A percentile compares a stretch with the other conserved stretches of the same genome.
phyloP scores from a whole-genome alignment of 345 rosid genomes.

The Eucalyptus rudis region DNA sequence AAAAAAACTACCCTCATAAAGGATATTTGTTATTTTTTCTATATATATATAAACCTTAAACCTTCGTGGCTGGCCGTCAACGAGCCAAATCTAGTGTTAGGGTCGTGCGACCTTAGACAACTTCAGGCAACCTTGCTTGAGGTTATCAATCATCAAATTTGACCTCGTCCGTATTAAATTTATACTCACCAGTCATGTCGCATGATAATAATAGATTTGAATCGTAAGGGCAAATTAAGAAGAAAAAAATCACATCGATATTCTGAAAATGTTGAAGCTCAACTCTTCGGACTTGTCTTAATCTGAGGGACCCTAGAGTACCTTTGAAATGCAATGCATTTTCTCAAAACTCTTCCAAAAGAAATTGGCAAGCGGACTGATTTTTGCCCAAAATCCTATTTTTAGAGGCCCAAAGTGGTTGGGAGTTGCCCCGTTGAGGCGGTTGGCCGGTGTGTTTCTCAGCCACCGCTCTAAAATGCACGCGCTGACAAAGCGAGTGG shows the following conservation, averaged over 20 bases:
- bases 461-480: background rate
- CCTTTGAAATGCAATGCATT: background rate
- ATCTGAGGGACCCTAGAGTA: background rate
- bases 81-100: background rate
- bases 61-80: fast-evolving
- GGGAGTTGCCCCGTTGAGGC: background rate
- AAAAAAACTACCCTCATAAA: background rate
- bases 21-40: background rate
- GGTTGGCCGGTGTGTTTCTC: background rate
- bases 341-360: background rate
- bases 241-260: too few relatives aligned
- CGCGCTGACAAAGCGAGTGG: background rate
- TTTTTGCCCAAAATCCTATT: background rate
- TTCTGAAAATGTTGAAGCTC: background rate
- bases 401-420: background rate
- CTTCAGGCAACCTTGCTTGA: background rate
- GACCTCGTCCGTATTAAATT: fast-evolving
- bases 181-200: fast-evolving
- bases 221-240: fast-evolving
- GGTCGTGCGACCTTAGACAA: background rate
- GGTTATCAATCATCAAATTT: background rate
- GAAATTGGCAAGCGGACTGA: background rate
- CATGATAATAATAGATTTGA: too few relatives aligned
- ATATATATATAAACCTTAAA: too few relatives aligned
- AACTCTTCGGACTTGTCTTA: background rate